Evolutionary conservation across 1,139 yeast genomes (phyloP), one percentile per base, ranked within the genome.

Genomic region (Protomyces inundatus): DNA sequence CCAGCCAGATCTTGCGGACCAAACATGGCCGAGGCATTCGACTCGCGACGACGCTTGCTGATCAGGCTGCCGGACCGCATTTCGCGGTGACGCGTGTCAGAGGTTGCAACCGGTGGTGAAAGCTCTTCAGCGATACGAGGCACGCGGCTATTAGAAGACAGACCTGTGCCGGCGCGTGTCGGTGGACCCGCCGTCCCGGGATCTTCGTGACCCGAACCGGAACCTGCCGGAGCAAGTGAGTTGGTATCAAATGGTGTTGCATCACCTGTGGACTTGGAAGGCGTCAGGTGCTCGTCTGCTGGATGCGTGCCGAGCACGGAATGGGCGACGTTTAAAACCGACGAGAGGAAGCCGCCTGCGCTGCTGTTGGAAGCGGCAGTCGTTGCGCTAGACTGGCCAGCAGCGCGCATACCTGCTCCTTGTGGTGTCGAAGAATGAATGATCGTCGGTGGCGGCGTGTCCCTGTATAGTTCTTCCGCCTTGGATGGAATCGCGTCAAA

Each of bases 21-120:
- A 32, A 55, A 51, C 6, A 58, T 33, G 12, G 62, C 42, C 23
- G 54, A 12, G 30, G 62, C 35, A 33, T 46, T 58, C n/a, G 62
- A 58, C 2, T 55, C 62, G n/a, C 62, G 62, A 12, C 62, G 55
- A 9, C 53, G 42, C 10, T 56, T 37, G 32, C 56, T 58, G 4
- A 42, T 35, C 1, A 58, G 56, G 23, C 62, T 58, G 42, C 62
- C 62, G 14, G 62, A 58, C 9, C 62, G 32, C 45, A 54, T 16
- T 36, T 46, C 32, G 32, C 30, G 6, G 32, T 42, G 10, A 35
- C 46, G 4, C 9, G 46, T 30, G 35, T 7, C 30, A 3, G 9
- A 14, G 1, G 32, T 30, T 5, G 48, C 9, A 5, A 9, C 4
- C 4, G 3, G 4, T 42, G 48, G 48, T 6, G 48, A 42, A 10